Evolutionary conservation across 1,284 basidiomycete species (phyloP).

Genomic region (Ustilago nuda): DNA sequence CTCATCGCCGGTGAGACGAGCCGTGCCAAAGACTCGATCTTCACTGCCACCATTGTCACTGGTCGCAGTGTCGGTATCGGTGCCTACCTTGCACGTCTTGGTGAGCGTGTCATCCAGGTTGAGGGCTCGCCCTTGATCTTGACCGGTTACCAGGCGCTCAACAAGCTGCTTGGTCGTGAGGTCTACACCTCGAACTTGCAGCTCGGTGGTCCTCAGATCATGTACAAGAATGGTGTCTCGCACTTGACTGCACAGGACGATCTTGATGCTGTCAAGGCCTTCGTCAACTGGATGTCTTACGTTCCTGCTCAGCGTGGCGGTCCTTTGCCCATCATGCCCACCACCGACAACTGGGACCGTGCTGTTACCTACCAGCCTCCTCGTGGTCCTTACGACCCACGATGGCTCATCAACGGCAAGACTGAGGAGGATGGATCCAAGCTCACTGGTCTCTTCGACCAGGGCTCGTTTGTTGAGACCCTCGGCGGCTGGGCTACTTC

Average conservation of each 20-base stretch:
- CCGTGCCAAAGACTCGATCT: constrained; percentile 97
- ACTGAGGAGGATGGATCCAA: constrained; percentile 78
- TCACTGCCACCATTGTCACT: constrained; percentile 98
- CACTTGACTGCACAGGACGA: constrained; percentile 95
- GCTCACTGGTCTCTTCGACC: constrained; percentile 88
- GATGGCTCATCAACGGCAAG: constrained; percentile 97
- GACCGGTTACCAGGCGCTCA: constrained; percentile 94
- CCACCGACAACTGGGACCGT: constrained; percentile 81
- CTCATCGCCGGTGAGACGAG: constrained; percentile 99
- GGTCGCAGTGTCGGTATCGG: constrained; percentile 99
- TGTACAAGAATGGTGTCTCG: constrained; percentile 80
- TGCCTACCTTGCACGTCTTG: constrained; percentile 97
- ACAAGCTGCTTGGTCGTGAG: constrained; percentile 98
- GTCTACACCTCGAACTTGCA: constrained; percentile 99
- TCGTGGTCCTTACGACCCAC: constrained; percentile 94
- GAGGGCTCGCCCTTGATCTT: constrained; percentile 99
- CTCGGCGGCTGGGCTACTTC: constrained; percentile 72
- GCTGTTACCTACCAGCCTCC: constrained; percentile 89
- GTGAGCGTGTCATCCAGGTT: constrained; percentile 97
- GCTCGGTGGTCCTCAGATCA: constrained; percentile 89
- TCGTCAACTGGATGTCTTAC: constrained; percentile 91
- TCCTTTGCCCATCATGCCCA: constrained; percentile 54
- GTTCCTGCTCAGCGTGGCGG: constrained; percentile 72
- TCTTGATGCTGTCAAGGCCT: constrained; percentile 71
- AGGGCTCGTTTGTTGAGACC: constrained; percentile 94